Evolutionary conservation across 2,329 filamentous ascomycete species (phyloP).

Genomic region (Microsporum ferrugineum): DNA sequence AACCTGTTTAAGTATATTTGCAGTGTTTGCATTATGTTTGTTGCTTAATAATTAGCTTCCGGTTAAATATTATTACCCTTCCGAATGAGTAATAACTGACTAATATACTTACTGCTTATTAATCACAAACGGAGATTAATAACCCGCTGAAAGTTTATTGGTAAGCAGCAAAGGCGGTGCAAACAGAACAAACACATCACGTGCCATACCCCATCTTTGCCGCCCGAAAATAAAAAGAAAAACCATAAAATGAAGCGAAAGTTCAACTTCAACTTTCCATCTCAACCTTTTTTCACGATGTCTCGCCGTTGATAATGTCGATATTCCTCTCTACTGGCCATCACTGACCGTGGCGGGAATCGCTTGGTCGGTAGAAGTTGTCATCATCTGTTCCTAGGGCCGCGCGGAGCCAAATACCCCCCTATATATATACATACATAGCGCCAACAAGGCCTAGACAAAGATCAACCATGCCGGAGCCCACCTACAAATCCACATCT

Average conservation of each 20-base stretch:
- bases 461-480: not conserved
- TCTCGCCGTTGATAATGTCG: not conserved
- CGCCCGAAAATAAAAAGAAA: not conserved
- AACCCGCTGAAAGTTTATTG: not conserved
- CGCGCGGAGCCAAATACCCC: not conserved
- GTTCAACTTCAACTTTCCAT: not conserved
- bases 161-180: not conserved
- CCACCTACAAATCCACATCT: not conserved
- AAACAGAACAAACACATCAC: not conserved
- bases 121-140: not conserved
- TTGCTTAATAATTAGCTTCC: not conserved
- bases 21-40: not conserved
- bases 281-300: not conserved
- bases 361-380: not conserved
- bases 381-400: not conserved
- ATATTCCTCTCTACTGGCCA: not conserved
- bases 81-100: not conserved
- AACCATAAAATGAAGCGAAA: not conserved
- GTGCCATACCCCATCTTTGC: not conserved
- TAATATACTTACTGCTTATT: not conserved
- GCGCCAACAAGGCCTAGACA: not conserved
- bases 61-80: not conserved
- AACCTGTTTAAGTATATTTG: not conserved
- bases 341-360: not conserved
- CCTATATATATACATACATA: not conserved